phyloP scores from a whole-genome alignment of 305 asterid genomes.

The Fraxinus latifolia region DNA sequence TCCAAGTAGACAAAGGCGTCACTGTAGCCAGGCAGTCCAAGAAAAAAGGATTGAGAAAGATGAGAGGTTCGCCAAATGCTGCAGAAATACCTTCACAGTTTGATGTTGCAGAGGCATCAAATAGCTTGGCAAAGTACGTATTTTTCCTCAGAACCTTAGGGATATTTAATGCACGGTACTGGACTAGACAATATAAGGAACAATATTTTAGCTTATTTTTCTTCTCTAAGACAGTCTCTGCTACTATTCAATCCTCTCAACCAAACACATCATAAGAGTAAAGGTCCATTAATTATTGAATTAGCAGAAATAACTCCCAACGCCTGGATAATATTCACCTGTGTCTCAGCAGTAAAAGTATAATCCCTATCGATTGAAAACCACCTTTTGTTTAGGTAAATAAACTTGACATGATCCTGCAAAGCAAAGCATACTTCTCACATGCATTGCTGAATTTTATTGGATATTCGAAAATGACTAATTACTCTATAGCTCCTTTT shows the following conservation, averaged over 20 bases:
- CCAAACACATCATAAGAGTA: neutral
- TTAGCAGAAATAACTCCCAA: neutral
- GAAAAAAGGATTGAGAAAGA: slow-evolving; percentile 41
- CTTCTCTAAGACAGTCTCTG: neutral
- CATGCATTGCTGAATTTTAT: neutral
- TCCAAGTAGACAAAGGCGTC: slow-evolving; percentile 76
- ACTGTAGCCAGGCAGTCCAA: slow-evolving; percentile 39
- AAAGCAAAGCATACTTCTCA: neutral
- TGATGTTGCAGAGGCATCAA: slow-evolving; percentile 43
- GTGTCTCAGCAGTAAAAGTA: neutral
- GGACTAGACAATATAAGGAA: neutral
- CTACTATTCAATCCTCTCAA: neutral
- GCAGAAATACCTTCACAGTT: slow-evolving; percentile 37
- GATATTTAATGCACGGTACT: neutral
- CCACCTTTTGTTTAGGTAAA: neutral
- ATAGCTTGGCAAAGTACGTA: slow-evolving; percentile 47
- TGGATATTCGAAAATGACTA: neutral
- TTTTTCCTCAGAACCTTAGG: neutral
- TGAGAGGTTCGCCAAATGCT: slow-evolving; percentile 26
- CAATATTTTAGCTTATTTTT: neutral
- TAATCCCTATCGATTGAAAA: neutral
- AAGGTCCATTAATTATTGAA: neutral
- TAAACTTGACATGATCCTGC: neutral
- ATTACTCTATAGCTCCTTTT: neutral
- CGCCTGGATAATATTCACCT: neutral